A percentile compares a stretch with the other conserved stretches of the same genome.
Evolutionary conservation across 805 yeast species (phyloP).

Genomic region (Saccharomyces eubayanus): DNA sequence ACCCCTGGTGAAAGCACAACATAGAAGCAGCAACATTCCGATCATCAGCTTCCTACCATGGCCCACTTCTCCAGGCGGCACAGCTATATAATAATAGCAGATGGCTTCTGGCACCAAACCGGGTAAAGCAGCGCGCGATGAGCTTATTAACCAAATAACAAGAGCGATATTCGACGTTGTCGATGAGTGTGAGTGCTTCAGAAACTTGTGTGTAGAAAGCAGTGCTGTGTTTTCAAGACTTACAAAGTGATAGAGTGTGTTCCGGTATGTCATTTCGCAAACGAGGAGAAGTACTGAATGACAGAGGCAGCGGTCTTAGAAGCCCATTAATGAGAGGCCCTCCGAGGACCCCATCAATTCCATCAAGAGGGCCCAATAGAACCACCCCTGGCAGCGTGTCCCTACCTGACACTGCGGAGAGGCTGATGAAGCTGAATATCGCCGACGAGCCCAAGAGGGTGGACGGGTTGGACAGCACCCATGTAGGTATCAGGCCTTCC

Average conservation of each 20-base stretch:
- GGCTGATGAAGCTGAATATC: not conserved
- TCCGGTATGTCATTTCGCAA: slow-evolving; percentile 48
- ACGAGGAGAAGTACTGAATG: slow-evolving; percentile 41
- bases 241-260: not conserved
- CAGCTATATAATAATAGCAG: not conserved
- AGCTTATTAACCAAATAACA: not conserved
- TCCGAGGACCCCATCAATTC: slow-evolving; percentile 1
- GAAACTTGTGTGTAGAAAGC: not conserved
- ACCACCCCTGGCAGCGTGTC: not conserved
- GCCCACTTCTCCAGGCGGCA: not conserved
- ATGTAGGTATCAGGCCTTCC: slow-evolving; percentile 71
- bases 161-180: not conserved
- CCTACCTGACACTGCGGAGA: not conserved
- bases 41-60: not conserved
- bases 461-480: slow-evolving; percentile 7
- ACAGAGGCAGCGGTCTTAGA: slow-evolving; percentile 3
- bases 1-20: too few relatives aligned
- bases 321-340: not conserved
- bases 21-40: too few relatives aligned
- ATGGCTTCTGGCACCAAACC: not conserved
- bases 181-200: not conserved
- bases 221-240: not conserved
- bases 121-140: not conserved
- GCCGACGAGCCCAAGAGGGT: not conserved
- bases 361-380: slow-evolving; percentile 7